These are phyloP conservation scores for Grosmannia penicillata DNA, from an alignment of 2,329 filamentous ascomycete genomes.

Conservation along the genomic window DNA sequence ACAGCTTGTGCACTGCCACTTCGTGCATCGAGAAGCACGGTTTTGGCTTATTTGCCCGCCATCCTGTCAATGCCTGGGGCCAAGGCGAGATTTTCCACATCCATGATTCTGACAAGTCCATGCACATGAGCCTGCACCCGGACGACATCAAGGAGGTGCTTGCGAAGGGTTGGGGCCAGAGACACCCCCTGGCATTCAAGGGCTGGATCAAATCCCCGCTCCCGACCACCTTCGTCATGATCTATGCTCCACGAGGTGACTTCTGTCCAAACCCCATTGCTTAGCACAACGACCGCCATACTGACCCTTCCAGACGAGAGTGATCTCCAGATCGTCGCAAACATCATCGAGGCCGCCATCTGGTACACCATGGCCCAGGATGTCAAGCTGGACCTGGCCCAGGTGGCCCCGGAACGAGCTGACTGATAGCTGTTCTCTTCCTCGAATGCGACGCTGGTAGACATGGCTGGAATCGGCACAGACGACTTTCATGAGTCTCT, in stretches of 20 bases:
- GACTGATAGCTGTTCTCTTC: neutral
- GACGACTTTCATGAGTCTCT: neutral
- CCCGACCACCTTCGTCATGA: slow-evolving; percentile 61
- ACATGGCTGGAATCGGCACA: neutral
- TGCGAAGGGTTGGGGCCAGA: slow-evolving; percentile 65
- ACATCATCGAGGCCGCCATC: slow-evolving; percentile 58
- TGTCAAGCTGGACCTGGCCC: slow-evolving; percentile 16
- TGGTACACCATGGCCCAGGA: slow-evolving; percentile 46
- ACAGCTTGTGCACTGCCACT: slow-evolving; percentile 42
- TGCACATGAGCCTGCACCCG: slow-evolving; percentile 71
- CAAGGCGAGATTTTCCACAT: slow-evolving; percentile 74
- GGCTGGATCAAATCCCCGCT: slow-evolving; percentile 54
- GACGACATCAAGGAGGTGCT: slow-evolving; percentile 60
- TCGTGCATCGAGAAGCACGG: slow-evolving; percentile 76
- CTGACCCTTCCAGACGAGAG: slow-evolving; percentile 31
- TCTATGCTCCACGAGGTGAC: slow-evolving; percentile 60
- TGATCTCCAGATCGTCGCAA: slow-evolving; percentile 52
- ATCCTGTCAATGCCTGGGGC: slow-evolving; percentile 53
- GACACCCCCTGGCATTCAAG: slow-evolving; percentile 51
- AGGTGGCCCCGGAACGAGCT: neutral
- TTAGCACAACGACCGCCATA: neutral
- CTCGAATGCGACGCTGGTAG: no score
- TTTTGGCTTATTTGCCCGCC: slow-evolving; percentile 55
- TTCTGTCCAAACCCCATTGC: slow-evolving; percentile 1
- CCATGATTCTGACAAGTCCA: slow-evolving; percentile 58